Conservation (phyloP, 352 stramenopile species). For the Globisporangium alternatum region DNA sequence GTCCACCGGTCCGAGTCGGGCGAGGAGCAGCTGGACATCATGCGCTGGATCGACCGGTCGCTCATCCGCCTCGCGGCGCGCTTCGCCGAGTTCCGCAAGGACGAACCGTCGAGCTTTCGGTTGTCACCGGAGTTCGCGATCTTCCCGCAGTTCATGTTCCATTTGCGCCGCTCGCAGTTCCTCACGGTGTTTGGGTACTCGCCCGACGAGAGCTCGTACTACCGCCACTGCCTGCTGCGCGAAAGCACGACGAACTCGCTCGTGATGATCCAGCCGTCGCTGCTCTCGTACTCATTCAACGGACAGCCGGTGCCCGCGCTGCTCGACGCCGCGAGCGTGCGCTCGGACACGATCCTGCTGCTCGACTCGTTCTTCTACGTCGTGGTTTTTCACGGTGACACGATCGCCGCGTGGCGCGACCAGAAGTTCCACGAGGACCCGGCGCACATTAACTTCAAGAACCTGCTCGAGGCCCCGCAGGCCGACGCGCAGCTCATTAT, state of each 20-base stretch:
- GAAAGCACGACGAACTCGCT: constrained; percentile 98
- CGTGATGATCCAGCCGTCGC: constrained; percentile 99
- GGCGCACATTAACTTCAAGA: constrained; percentile 97
- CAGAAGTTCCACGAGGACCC: constrained; percentile 94
- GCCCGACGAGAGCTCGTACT: constrained; percentile 98
- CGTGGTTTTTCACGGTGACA: constrained; percentile 99
- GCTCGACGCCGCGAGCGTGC: constrained; percentile 90
- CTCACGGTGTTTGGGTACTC: constrained; percentile 99
- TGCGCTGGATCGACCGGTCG: constrained; percentile 93
- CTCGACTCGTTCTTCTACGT: constrained; percentile 99
- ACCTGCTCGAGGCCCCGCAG: constrained; percentile 97
- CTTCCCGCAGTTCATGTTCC: constrained; percentile 99
- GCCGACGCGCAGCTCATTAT: constrained; percentile 99
- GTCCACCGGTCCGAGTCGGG: constrained; percentile 84
- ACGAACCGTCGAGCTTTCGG: constrained; percentile 96
- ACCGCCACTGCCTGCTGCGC: constrained; percentile 92
- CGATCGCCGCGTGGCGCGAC: constrained; percentile 98
- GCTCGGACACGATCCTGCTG: constrained; percentile 98
- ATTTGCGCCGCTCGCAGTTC: constrained; percentile 98
- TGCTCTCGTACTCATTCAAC: constrained; percentile 98
- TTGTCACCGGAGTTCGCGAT: constrained; percentile 97
- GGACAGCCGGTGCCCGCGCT: constrained; percentile 89
- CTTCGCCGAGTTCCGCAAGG: constrained; percentile 98
- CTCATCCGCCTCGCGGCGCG: constrained; percentile 98
- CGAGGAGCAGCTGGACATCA: constrained; percentile 87